These are phyloP conservation scores for Pelargonium fulgidum DNA, from an alignment of 441 rosid genomes.

Conservation along the genomic window DNA sequence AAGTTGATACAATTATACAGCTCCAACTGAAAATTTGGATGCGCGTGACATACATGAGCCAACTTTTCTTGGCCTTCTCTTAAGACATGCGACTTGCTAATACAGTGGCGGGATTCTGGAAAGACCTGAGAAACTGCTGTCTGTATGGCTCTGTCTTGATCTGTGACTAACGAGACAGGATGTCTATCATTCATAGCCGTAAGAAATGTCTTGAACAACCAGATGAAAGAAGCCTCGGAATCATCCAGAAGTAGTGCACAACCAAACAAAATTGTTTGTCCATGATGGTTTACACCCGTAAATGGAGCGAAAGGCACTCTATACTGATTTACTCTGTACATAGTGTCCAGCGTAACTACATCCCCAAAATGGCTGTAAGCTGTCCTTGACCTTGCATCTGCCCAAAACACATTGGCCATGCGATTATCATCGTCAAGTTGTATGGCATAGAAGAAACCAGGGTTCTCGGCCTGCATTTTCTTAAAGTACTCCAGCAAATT, in stretches of 20 bases:
- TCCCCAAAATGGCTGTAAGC: slow-evolving; percentile 89
- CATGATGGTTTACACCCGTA: slow-evolving; percentile 95
- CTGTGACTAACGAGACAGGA: slow-evolving; percentile 70
- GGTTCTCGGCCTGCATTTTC: slow-evolving; percentile 33
- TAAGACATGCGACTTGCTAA: slow-evolving; percentile 79
- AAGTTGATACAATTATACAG: slow-evolving; percentile 78
- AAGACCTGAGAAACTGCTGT: slow-evolving; percentile 67
- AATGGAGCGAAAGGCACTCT: slow-evolving; percentile 85
- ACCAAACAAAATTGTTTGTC: slow-evolving; percentile 76
- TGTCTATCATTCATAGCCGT: slow-evolving; percentile 74
- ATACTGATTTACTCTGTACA: slow-evolving; percentile 54
- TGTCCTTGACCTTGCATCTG: slow-evolving; percentile 90
- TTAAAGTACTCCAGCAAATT: slow-evolving; percentile 83
- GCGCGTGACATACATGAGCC: slow-evolving; percentile 59
- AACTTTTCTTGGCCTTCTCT: slow-evolving; percentile 90
- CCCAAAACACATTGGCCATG: slow-evolving; percentile 93
- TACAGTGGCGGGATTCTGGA: slow-evolving; percentile 78
- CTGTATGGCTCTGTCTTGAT: slow-evolving; percentile 76
- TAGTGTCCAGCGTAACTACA: slow-evolving; percentile 65
- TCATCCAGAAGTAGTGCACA: slow-evolving; percentile 88
- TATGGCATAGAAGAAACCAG: slow-evolving; percentile 90
- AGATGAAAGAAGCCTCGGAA: slow-evolving; percentile 75
- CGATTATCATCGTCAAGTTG: slow-evolving; percentile 87
- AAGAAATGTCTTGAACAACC: slow-evolving; percentile 86
- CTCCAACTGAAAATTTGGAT: slow-evolving; percentile 75